Base-by-base conservation (phyloP, 139 green algal species). In the Coelastrella sp. region DNA sequence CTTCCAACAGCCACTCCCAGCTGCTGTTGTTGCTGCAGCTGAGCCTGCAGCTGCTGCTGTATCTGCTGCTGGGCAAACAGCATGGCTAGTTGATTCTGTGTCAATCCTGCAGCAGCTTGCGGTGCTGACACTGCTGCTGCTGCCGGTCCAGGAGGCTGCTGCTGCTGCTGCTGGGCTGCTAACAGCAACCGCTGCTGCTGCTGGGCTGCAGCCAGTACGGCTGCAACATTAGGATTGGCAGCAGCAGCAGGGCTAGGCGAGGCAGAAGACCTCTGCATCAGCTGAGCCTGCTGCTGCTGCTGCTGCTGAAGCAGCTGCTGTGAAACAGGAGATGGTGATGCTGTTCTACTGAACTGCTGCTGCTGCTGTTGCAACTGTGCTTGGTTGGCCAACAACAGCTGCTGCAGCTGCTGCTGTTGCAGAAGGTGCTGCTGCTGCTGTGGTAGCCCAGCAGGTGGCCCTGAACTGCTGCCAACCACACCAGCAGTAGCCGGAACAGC, bases 21-120 rank as follows among this genome's bases (percentile, higher is more conserved):
- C 77, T 83, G 77, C 56, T 83, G 77, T 20, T 66, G 54, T 23
- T 80, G 68, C 54, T 80, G 71, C 68, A 68, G 57, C 56, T 73
- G 73, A 59, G 65, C 5, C 73, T 88, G 83, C 56, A 75, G 10
- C 85, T 88, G 83, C 71, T 83, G 85, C 59, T 90, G 85, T n/a
- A 82, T 59, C 58, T 88, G 85, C 73, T 83, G 85, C 73, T 83
- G 73, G 7, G 85, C 85, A 7, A 82, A 19, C n/a, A 90, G 32
- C 14, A 64, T 22, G 10, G 73, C 73, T 61, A 90, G 57, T 0
- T 47, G 56, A 5, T 73, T 82, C 2, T 61, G 73, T 0, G 5
- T 32, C 0, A 83, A 56, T 59, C n/a, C 85, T 23, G 23, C 58
- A 10, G 73, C n/a, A 7, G 7, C 83, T 23, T 57, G 74, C 16